Evolutionary conservation across 2,329 filamentous ascomycete genomes (phyloP), one percentile per base, ranked within the genome.

Genomic region (Microascus cirrosus): DNA sequence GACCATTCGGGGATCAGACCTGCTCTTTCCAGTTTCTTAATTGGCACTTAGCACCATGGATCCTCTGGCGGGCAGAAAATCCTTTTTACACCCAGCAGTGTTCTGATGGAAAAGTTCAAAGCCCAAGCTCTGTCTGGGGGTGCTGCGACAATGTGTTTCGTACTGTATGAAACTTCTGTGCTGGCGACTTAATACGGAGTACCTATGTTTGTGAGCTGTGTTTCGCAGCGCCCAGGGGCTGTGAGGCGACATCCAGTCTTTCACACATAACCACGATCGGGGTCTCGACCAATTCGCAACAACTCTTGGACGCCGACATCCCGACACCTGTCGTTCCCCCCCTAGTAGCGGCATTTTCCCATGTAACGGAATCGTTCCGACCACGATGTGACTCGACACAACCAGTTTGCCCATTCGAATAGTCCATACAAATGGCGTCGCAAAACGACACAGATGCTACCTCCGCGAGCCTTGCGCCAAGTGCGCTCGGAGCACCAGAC

Each of bases 361-460:
- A 50, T 10, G 22, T 50, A 50, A 10, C 45, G 22, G 45, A 20
- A 50, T 22, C 20, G 45, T 50, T 22, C 45, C 45, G 45, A 50
- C n/a, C 11, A 50, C n/a, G 22, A 50, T 50, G 45, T 50, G 22
- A 50, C 53, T 36, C 25, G 32, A 54, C 20, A n/a, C 28, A 54
- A 54, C 3, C 45, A 32, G 18, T 24, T 22, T 50, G 13, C 45
- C 39, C 12, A 3, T 42, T 50, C 20, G 45, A 22, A 50, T 50
- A 24, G 45, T 50, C 45, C 12, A 50, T 20, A 22, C 36, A 51
- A 55, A 54, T 54, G 54, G 50, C 50, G 50, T 55, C n/a, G 58
- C 59, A 55, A 61, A 61, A 45, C 28, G 60, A 57, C 55, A 52
- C 20, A 35, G 45, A 35, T 39, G 34, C 35, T 32, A 34, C 53